Percentiles rank a stretch among this genome's conserved stretches.
Evolutionary conservation across 176 grass and related monocot genomes (phyloP).

Genomic region (Aegilops speltoides): DNA sequence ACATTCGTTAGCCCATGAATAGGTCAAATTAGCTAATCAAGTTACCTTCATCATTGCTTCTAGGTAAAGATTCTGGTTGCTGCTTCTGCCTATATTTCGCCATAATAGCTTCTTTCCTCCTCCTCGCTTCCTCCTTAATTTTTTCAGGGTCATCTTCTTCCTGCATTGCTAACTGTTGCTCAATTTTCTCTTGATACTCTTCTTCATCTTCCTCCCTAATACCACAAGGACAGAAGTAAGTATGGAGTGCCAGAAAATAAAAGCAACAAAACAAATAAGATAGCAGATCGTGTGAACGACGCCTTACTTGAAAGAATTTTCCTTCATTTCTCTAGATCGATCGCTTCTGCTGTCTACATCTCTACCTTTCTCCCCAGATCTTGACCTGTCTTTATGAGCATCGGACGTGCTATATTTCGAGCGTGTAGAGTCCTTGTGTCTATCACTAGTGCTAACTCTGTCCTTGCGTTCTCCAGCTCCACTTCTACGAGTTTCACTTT

Average conservation of each 20-base stretch:
- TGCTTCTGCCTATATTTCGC: slow-evolving; percentile 73
- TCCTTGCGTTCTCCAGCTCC: slow-evolving; percentile 41
- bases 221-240: slow-evolving; percentile 19
- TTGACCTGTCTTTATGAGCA: slow-evolving; percentile 48
- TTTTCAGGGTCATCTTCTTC: slow-evolving; percentile 94
- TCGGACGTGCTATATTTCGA: slow-evolving; percentile 43
- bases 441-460: slow-evolving; percentile 46
- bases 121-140: slow-evolving; percentile 95
- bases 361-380: slow-evolving; percentile 43
- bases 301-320: slow-evolving; percentile 59
- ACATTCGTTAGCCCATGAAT: not conserved
- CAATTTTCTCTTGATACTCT: slow-evolving; percentile 88
- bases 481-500: slow-evolving; percentile 28
- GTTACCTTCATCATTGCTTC: slow-evolving; percentile 62
- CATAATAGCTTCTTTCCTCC: slow-evolving; percentile 92
- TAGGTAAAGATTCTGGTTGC: slow-evolving; percentile 43
- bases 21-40: not conserved
- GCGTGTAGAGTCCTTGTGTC: slow-evolving; percentile 38
- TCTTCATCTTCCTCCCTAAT: slow-evolving; percentile 79
- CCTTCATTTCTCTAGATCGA: slow-evolving; percentile 47
- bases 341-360: slow-evolving; percentile 28
- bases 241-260: not conserved
- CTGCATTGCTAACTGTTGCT: slow-evolving; percentile 87
- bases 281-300: slow-evolving; percentile 10
- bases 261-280: not conserved